Evolutionary conservation across 495 filamentous ascomycete species (phyloP).

Genomic region (Penicillium robsamsonii): DNA sequence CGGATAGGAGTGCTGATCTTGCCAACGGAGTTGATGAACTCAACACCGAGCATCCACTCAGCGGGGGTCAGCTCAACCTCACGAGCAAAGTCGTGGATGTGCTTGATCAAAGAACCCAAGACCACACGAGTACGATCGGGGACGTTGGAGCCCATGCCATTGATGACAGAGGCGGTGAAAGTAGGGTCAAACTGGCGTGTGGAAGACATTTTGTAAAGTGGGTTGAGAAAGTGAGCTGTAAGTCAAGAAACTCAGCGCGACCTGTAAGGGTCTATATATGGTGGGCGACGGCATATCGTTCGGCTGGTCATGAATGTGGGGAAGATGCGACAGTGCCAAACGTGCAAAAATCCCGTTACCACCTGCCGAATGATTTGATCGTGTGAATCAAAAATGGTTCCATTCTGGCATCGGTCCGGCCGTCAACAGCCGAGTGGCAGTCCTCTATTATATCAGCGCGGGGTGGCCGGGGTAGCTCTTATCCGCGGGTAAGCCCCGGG

Average conservation of each 20-base stretch:
- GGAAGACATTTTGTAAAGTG: constrained; percentile 32
- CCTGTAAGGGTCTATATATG: constrained; percentile 23
- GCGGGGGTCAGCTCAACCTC: constrained; percentile 77
- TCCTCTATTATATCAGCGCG: constrained; percentile 3
- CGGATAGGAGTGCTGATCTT: constrained; percentile 57
- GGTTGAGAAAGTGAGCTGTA: background rate
- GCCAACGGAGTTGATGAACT: constrained; percentile 56
- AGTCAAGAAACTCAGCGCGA: constrained; percentile 3
- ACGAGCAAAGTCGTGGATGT: constrained; percentile 81
- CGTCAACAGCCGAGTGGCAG: constrained; percentile 11
- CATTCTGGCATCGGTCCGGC: constrained; percentile 9
- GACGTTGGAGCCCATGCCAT: constrained; percentile 73
- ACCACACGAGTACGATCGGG: constrained; percentile 65
- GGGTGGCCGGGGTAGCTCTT: constrained; percentile 13
- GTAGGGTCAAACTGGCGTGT: constrained; percentile 61
- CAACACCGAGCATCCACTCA: constrained; percentile 77
- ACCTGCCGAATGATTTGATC: constrained; percentile 23
- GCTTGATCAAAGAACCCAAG: constrained; percentile 63
- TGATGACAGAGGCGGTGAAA: constrained; percentile 73
- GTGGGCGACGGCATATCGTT: constrained; percentile 28
- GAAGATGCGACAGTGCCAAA: constrained; percentile 13
- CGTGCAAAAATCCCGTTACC: constrained; percentile 10
- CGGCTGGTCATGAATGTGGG: constrained; percentile 25
- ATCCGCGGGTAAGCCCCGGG: constrained; percentile 12
- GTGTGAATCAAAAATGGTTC: background rate